Percentiles rank a stretch among this genome's conserved stretches.
These are phyloP conservation scores for Aplosporella prunicola DNA, from an alignment of 2,329 filamentous ascomycete genomes.

Conservation along the genomic window DNA sequence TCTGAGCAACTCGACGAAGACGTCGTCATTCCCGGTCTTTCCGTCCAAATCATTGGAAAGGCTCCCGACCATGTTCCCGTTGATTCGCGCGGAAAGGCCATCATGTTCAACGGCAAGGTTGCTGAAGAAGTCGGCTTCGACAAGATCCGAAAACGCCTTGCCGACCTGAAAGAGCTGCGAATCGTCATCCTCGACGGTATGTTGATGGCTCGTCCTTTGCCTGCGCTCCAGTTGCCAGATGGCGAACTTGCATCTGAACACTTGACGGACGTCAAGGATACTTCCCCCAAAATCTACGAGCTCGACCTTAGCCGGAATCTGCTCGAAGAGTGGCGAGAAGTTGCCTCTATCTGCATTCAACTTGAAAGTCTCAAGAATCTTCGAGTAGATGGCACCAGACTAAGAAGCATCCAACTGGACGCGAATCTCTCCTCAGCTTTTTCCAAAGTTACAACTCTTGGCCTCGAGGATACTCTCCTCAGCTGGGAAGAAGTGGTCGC, in stretches of 20 bases:
- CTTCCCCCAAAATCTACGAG: slow-evolving; percentile 54
- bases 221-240: slow-evolving; percentile 13
- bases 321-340: slow-evolving; percentile 56
- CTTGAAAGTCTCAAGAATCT: slow-evolving; percentile 58
- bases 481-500: slow-evolving; percentile 27
- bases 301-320: slow-evolving; percentile 81
- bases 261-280: slow-evolving; percentile 42
- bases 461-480: slow-evolving; percentile 40
- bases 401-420: slow-evolving; percentile 32
- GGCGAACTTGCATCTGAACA: slow-evolving; percentile 21
- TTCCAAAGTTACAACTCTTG: slow-evolving; percentile 34
- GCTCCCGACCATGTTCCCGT: slow-evolving; percentile 19
- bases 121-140: slow-evolving; percentile 94
- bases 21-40: neutral
- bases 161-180: slow-evolving; percentile 65
- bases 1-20: slow-evolving; percentile 34
- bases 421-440: slow-evolving; percentile 20
- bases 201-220: slow-evolving; percentile 42
- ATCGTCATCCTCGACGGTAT: slow-evolving; percentile 76
- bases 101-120: slow-evolving; percentile 69
- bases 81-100: slow-evolving; percentile 35
- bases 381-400: slow-evolving; percentile 68
- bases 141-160: slow-evolving; percentile 74
- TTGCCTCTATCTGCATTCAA: slow-evolving; percentile 61
- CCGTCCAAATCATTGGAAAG: slow-evolving; percentile 5